Conservation (phyloP, 83 land plant species). For the Thuja plicata region DNA sequence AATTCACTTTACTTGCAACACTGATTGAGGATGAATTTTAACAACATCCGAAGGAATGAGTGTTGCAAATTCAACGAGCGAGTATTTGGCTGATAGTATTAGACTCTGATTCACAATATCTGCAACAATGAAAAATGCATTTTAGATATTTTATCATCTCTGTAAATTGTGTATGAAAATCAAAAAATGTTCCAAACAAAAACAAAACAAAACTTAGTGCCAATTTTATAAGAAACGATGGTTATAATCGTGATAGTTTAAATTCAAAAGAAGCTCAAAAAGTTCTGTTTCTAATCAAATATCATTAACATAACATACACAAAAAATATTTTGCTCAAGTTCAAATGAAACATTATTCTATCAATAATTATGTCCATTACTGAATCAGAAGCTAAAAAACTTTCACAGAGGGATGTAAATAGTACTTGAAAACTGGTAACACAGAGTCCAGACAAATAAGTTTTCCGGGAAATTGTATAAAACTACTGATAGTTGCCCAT, state of each 20-base stretch:
- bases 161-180: not conserved
- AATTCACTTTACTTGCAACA: slow-evolving; percentile 58
- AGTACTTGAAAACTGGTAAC: not conserved
- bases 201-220: not conserved
- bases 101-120: slow-evolving; percentile 60
- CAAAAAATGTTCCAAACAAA: not conserved
- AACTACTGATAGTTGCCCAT: not conserved
- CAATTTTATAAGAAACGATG: not conserved
- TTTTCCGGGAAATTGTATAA: not conserved
- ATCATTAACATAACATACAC: not conserved
- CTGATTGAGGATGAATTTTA: slow-evolving; percentile 48
- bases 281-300: not conserved
- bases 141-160: not conserved
- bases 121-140: slow-evolving; percentile 18
- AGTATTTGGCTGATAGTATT: slow-evolving; percentile 79
- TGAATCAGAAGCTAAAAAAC: not conserved
- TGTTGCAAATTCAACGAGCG: slow-evolving; percentile 62
- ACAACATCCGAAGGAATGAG: slow-evolving; percentile 66
- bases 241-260: not conserved
- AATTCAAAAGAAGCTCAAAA: not conserved
- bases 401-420: not conserved
- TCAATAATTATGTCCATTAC: not conserved
- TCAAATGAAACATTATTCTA: not conserved
- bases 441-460: not conserved
- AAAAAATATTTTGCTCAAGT: not conserved